Evolutionary conservation across 345 rosid genomes (phyloP).

Genomic region (Populus ilicifolia): DNA sequence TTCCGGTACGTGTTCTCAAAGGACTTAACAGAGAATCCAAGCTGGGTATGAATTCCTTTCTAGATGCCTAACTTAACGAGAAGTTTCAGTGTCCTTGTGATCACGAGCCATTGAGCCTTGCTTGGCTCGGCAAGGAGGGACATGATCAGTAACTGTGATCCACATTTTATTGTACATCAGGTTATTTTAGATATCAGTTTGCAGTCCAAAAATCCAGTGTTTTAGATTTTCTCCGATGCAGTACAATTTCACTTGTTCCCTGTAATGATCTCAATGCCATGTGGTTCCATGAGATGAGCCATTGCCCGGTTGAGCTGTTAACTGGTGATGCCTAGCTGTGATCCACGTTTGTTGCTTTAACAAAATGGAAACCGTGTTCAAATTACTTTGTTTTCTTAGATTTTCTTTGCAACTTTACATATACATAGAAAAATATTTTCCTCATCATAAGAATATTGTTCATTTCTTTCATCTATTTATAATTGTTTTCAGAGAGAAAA

Average conservation of each 20-base stretch:
- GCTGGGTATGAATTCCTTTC: constrained; percentile 33
- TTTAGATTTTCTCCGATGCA: not conserved
- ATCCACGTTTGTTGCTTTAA: no score
- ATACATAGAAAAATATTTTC: no score
- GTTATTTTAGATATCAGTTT: not conserved
- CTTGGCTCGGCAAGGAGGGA: not conserved
- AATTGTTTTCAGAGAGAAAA: no score
- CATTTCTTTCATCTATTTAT: no score
- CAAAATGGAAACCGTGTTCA: no score
- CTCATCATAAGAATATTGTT: no score
- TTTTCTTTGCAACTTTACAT: no score
- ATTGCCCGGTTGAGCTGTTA: not conserved
- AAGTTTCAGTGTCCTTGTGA: constrained; percentile 5
- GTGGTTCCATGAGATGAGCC: no score
- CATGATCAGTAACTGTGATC: not conserved
- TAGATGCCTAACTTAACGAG: constrained; percentile 6
- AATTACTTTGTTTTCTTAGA: no score
- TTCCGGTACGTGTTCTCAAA: constrained; percentile 69
- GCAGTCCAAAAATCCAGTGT: not conserved
- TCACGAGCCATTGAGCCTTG: constrained; percentile 8
- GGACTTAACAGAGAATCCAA: constrained; percentile 63
- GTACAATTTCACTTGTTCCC: not conserved
- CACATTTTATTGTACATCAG: not conserved
- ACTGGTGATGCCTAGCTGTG: no score
- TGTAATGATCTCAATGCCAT: not conserved